Conservation (phyloP, 2,329 filamentous ascomycete genomes). For the Plenodomus lindquistii region DNA sequence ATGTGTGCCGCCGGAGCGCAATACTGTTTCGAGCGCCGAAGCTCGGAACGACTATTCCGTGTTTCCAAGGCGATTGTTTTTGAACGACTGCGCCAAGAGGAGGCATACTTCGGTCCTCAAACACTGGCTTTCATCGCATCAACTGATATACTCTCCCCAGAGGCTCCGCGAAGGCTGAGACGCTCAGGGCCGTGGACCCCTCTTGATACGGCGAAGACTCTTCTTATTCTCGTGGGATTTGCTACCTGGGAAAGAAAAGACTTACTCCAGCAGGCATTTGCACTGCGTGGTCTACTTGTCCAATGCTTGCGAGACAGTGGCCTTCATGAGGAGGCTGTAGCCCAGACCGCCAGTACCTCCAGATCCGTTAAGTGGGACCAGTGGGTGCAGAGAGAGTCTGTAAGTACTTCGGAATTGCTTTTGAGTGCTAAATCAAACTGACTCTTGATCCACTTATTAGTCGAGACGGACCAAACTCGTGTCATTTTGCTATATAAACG, state of each 20-base stretch:
- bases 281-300: slow-evolving; percentile 30
- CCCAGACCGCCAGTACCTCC: slow-evolving; percentile 14
- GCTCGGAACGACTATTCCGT: slow-evolving; percentile 33
- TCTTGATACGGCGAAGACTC: slow-evolving; percentile 32
- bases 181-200: slow-evolving; percentile 30
- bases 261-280: slow-evolving; percentile 36
- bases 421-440: background rate
- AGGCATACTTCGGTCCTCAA: slow-evolving; percentile 27
- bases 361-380: slow-evolving; percentile 32
- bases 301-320: slow-evolving; percentile 35
- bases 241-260: slow-evolving; percentile 39
- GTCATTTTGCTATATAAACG: slow-evolving; percentile 38
- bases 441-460: background rate
- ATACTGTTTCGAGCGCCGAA: slow-evolving; percentile 39
- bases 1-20: slow-evolving; percentile 41
- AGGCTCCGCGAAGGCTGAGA: slow-evolving; percentile 6
- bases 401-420: background rate
- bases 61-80: slow-evolving; percentile 36
- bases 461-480: slow-evolving; percentile 37
- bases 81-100: slow-evolving; percentile 30
- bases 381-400: slow-evolving; percentile 35
- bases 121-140: slow-evolving; percentile 24
- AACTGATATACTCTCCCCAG: slow-evolving; percentile 13
- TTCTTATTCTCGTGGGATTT: slow-evolving; percentile 36
- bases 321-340: slow-evolving; percentile 21